Conservation (phyloP, 108 stramenopile species). For the Fistulifera solaris region DNA sequence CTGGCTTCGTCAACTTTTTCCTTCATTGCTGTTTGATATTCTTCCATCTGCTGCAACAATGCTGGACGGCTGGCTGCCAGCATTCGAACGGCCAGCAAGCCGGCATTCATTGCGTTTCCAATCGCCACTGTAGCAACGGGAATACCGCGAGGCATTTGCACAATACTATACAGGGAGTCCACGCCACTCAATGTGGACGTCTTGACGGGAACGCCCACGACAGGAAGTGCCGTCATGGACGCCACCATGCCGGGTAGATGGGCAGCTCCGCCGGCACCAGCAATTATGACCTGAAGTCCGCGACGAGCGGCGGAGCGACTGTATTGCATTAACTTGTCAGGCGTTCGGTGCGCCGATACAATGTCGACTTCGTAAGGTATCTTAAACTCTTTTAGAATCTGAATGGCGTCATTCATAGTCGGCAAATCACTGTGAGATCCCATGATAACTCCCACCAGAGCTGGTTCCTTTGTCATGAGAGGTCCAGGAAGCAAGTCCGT, state of each 20-base stretch:
- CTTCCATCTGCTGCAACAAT: constrained; percentile 67
- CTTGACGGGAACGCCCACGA: constrained; percentile 97
- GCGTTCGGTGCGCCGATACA: constrained; percentile 97
- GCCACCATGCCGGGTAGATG: constrained; percentile 99
- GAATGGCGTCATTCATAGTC: constrained; percentile 89
- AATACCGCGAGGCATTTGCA: constrained; percentile 98
- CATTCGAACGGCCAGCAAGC: constrained; percentile 91
- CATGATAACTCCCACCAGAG: constrained; percentile 94
- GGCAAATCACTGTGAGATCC: constrained; percentile 96
- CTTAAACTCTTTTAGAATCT: constrained; percentile 80
- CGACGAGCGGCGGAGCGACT: constrained; percentile 77
- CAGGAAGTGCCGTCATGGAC: constrained; percentile 94
- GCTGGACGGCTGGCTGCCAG: constrained; percentile 69
- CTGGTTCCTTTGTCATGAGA: constrained; percentile 33
- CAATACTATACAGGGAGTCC: constrained; percentile 94
- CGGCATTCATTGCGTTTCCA: constrained; percentile 97
- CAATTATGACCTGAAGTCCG: constrained; percentile 90
- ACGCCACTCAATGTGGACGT: constrained; percentile 95
- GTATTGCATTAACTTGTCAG: constrained; percentile 87
- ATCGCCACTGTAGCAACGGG: constrained; percentile 99
- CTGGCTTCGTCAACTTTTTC: constrained; percentile 63
- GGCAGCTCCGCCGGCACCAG: constrained; percentile 99
- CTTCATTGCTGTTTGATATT: constrained; percentile 75
- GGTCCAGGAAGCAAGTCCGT: constrained; percentile 49
- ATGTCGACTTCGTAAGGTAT: constrained; percentile 95